Conservation (phyloP, 2,329 filamentous ascomycete species). For the Ambrosiella beaveri region DNA sequence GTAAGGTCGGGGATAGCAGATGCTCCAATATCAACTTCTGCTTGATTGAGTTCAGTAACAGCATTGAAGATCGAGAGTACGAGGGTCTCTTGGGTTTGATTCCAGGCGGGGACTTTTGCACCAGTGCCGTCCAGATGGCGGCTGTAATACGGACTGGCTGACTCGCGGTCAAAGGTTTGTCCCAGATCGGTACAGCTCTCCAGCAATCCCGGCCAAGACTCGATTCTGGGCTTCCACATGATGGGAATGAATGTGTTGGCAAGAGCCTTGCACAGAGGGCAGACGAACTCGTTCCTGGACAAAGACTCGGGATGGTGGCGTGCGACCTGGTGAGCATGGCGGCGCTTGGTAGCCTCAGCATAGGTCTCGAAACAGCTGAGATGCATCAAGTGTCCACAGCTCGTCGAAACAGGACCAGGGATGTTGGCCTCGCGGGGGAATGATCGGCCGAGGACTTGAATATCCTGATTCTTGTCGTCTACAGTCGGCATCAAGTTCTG, state of each 20-base stretch:
- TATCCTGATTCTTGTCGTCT: slow-evolving; percentile 51
- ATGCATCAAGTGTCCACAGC: slow-evolving; percentile 98
- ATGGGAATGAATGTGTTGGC: slow-evolving; percentile 91
- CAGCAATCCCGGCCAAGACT: slow-evolving; percentile 7
- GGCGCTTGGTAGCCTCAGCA: slow-evolving; percentile 61
- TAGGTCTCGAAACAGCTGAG: slow-evolving; percentile 90
- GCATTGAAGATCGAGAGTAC: no score
- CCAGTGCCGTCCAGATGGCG: no score
- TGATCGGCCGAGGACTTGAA: slow-evolving; percentile 66
- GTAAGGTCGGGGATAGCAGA: no score
- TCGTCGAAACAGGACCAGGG: slow-evolving; percentile 66
- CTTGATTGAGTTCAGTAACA: no score
- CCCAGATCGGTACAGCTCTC: slow-evolving; percentile 19
- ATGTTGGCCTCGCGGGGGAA: slow-evolving; percentile 54
- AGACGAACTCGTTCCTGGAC: slow-evolving; percentile 74
- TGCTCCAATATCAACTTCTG: no score
- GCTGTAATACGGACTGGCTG: slow-evolving; percentile 19
- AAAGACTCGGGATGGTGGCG: slow-evolving; percentile 79
- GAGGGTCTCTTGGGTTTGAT: no score
- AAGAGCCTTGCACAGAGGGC: slow-evolving; percentile 87
- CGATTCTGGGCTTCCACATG: slow-evolving; percentile 58
- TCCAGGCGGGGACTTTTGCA: no score
- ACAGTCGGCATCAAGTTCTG: slow-evolving; percentile 21
- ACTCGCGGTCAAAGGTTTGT: slow-evolving; percentile 47
- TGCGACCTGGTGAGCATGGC: slow-evolving; percentile 84